Evolutionary conservation across 441 rosid species (phyloP), one percentile per base, ranked within the genome.

Genomic region (Pelargonium citronellum): DNA sequence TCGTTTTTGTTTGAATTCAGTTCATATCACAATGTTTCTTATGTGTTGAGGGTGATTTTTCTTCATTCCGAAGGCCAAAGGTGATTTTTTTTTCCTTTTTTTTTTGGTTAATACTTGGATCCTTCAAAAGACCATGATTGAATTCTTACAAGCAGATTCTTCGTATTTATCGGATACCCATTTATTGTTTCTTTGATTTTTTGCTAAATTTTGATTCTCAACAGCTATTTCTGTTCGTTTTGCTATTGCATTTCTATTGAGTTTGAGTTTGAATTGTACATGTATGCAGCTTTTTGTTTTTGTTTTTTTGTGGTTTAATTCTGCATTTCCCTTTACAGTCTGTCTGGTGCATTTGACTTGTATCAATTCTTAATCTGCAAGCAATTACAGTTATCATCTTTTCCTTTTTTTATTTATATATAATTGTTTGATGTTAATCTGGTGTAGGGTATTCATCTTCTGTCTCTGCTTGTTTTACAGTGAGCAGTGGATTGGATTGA

Each of bases 401-500:
- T 16, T 5, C 3, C 7, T 34, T 7, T 16, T 16, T 16, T 16
- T 15, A 1, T 4, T 0, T 55, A 20, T 6, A 9, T 55, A 4
- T 7, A 17, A 16, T 55, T 17, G 61, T 55, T 55, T 16, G 24
- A 55, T 53, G 8, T 17, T 6, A 17, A 34, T 64, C 15, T 73
- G 70, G 12, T 61, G 67, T 60, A 69, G 77, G 66, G 46, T 16
- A 41, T 66, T 65, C 43, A 55, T 4, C 49, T 67, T 67, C 17
- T 34, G n/a, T 13, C 53, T 17, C 44, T 16, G 66, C 13, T 39
- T 47, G 30, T 57, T 24, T 11, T 39, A 49, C 16, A 66, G 65
- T 66, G 16, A 17, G 69, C 58, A 27, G 71, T 67, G 58, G 61
- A 69, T 67, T 43, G 74, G 72, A 76, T 86, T 82, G 86, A 91